phyloP scores from a whole-genome alignment of 371 early-diverging fungal species.

The Chytridiales sp. region DNA sequence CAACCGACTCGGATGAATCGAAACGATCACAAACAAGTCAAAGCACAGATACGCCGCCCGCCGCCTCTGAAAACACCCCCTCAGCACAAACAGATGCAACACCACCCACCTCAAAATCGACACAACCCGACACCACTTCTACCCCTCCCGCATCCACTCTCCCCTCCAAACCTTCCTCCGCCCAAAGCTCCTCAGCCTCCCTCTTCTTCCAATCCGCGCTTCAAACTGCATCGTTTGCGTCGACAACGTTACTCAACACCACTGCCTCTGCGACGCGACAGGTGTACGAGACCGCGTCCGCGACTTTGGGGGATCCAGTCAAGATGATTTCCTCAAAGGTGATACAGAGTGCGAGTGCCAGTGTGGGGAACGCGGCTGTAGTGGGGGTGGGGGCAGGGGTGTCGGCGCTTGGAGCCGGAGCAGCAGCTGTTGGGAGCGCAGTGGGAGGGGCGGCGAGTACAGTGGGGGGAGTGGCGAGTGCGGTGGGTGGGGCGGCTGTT shows the following conservation, averaged over 20 bases:
- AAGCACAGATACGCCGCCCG: conserved; percentile 3
- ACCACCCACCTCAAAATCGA: too few species aligned
- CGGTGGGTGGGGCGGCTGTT: conserved; percentile 3
- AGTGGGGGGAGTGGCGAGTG: not conserved
- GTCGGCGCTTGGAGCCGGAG: conserved; percentile 1
- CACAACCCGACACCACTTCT: conserved; percentile 2
- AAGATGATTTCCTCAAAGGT: not conserved
- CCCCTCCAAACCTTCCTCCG: not conserved
- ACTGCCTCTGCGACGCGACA: not conserved
- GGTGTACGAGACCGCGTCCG: not conserved
- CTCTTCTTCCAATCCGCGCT: too few species aligned
- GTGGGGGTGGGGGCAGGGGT: not conserved
- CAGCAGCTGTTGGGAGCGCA: conserved; percentile 8
- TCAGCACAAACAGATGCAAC: too few species aligned
- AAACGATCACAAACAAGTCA: too few species aligned
- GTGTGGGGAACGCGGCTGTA: not conserved
- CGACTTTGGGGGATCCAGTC: not conserved
- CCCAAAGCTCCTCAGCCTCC: not conserved
- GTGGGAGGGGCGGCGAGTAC: not conserved
- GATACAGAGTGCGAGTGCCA: not conserved
- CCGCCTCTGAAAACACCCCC: conserved; percentile 8
- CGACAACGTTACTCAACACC: not conserved
- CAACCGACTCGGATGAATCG: too few species aligned
- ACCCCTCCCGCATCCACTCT: not conserved
- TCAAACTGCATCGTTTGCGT: not conserved